Base-by-base conservation (phyloP, 768 basidiomycete species). In the Agrocybe pediades region DNA sequence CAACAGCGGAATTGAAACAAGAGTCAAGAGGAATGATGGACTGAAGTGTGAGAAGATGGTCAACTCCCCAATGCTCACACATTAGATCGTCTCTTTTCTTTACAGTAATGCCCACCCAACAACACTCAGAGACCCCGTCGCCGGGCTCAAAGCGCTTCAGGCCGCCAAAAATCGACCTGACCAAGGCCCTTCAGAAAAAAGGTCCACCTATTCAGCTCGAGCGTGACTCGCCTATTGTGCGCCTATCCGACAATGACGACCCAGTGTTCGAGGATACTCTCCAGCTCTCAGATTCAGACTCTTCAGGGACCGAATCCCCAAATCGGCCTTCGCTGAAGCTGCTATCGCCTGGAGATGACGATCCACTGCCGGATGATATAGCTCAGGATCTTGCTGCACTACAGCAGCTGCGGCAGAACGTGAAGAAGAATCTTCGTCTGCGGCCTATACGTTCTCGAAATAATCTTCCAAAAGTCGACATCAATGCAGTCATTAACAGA, bases 371-470 rank as follows among this genome's bases (percentile, higher is more conserved):
- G 29, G 88, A 86, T 60, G 88, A 90, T 57, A 72, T 92, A 50
- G 78, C 82, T 15, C 81, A 82, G 57, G 88, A 87, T 55, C 75
- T 92, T 33, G 83, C 78, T 11, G 80, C 78, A 49, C 81, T 93
- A 33, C 86, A 88, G 53, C 72, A 80, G 60, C 77, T 93, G 7
- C 81, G 91, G 27, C 78, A 80, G 59, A 88, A 75, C 60, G 87
- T 93, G 2, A 83, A 86, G 70, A 79, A 84, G 69, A 93, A 93
- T 61, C 79, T 93, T 30, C 85, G 83, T 53, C 77, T 93, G 29
- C 81, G 91, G 19, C 91, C 92, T 24, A 87, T 93, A 52, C 81
- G 83, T 46, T 86, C 86, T 20, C 73, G 76, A 30, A 72, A 75
- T 41, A 65, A 74, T n/a, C 70, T 84, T 41, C 77, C 81, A 33